Conservation (phyloP, 169 alveolate species). For the Eimeria brunetti region DNA sequence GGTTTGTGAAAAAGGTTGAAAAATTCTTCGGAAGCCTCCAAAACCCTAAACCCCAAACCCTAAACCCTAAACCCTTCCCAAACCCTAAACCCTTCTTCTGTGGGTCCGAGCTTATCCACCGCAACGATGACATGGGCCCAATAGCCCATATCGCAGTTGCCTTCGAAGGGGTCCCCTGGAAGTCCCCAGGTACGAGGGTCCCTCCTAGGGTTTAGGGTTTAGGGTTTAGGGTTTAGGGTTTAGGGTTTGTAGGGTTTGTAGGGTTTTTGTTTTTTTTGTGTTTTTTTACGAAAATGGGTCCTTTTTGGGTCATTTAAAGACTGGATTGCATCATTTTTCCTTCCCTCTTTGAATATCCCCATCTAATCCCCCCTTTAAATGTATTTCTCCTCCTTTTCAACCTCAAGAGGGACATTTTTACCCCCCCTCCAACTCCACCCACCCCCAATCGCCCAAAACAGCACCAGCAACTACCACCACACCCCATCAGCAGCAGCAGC, state of each 20-base stretch:
- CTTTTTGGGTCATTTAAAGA: too few relatives aligned
- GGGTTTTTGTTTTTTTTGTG: background rate
- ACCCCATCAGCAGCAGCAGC: conserved; percentile 67
- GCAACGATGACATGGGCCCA: conserved; percentile 91
- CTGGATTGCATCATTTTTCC: too few relatives aligned
- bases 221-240: conserved; percentile 37
- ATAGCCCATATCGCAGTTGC: conserved; percentile 94
- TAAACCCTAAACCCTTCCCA: conserved; percentile 63
- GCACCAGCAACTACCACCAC: too few relatives aligned
- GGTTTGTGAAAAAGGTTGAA: conserved; percentile 69
- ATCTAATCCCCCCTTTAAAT: too few relatives aligned
- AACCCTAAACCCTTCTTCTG: conserved; percentile 79
- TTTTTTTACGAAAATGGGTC: too few relatives aligned
- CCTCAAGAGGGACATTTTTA: too few relatives aligned
- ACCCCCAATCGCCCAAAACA: too few relatives aligned
- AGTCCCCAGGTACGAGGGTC: conserved; percentile 94
- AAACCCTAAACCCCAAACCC: conserved; percentile 27
- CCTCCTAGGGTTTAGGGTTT: conserved; percentile 16
- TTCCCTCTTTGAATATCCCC: too few relatives aligned
- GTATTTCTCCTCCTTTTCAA: too few relatives aligned
- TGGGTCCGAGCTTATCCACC: conserved; percentile 79
- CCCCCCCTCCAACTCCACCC: too few relatives aligned
- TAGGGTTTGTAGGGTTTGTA: conserved; percentile 25
- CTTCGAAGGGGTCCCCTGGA: conserved; percentile 96
- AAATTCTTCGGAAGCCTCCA: conserved; percentile 57